phyloP scores from a whole-genome alignment of 1,284 basidiomycete genomes.

The Ustilago trichophora region DNA sequence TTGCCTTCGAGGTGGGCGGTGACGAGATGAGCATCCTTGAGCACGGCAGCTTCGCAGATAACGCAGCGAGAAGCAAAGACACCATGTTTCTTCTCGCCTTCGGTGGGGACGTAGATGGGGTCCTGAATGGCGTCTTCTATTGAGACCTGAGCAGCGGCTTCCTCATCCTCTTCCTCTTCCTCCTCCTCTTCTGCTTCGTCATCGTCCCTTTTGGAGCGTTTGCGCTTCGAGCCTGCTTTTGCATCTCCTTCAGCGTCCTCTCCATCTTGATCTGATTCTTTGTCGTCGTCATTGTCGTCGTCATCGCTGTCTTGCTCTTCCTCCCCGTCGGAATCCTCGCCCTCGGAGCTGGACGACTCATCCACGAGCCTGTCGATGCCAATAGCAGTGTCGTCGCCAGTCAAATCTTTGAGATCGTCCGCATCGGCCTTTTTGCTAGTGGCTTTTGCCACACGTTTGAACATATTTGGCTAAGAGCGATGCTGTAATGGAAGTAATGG shows the following conservation, averaged over 20 bases:
- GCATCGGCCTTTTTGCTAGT: slow-evolving; percentile 24
- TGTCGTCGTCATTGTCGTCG: slow-evolving; percentile 1
- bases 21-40: slow-evolving; percentile 33
- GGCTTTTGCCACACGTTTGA: slow-evolving; percentile 44
- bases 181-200: slow-evolving; percentile 18
- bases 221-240: slow-evolving; percentile 24
- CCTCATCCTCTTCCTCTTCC: slow-evolving; percentile 3
- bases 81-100: slow-evolving; percentile 43
- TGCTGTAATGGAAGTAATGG: not conserved
- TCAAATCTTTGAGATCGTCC: slow-evolving; percentile 21
- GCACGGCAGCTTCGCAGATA: slow-evolving; percentile 35
- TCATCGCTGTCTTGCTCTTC: slow-evolving; percentile 14
- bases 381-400: slow-evolving; percentile 41
- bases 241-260: slow-evolving; percentile 1
- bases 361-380: slow-evolving; percentile 45
- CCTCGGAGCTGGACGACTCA: slow-evolving; percentile 39
- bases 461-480: slow-evolving; percentile 13
- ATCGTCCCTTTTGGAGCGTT: slow-evolving; percentile 21
- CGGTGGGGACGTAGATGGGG: slow-evolving; percentile 43
- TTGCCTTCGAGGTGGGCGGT: slow-evolving; percentile 29
- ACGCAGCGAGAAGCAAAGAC: slow-evolving; percentile 34
- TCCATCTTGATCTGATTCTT: not conserved
- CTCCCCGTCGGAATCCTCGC: slow-evolving; percentile 23
- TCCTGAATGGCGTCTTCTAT: slow-evolving; percentile 36
- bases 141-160: slow-evolving; percentile 25